Evolutionary conservation across 495 filamentous ascomycete genomes (phyloP).

Genomic region (Jackrogersella minutella): DNA sequence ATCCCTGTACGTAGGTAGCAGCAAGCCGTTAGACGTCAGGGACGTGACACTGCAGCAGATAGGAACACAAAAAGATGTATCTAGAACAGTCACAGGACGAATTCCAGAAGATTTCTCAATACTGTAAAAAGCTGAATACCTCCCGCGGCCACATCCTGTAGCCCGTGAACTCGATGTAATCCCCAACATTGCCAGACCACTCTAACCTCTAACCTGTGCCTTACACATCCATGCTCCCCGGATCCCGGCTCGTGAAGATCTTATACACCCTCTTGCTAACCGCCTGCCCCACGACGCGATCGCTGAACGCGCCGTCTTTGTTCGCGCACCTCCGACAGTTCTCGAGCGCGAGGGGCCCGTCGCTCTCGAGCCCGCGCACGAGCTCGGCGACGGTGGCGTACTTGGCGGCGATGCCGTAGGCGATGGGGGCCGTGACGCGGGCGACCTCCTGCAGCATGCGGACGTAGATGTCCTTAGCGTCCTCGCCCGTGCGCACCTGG

Average conservation of each 20-base stretch:
- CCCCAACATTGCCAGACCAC: neutral
- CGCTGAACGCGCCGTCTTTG: conserved; percentile 70
- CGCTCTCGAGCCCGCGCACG: conserved; percentile 62
- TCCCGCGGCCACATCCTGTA: neutral
- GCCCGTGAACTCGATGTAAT: neutral
- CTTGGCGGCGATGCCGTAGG: conserved; percentile 70
- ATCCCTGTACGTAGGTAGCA: neutral
- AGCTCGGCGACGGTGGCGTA: conserved; percentile 68
- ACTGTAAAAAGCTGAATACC: neutral
- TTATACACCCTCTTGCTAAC: conserved; percentile 77
- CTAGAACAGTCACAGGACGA: neutral
- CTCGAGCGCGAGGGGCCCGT: conserved; percentile 68
- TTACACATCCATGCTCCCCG: conserved; percentile 72
- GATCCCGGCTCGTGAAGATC: conserved; percentile 75
- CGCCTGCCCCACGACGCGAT: conserved; percentile 70
- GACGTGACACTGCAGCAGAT: neutral
- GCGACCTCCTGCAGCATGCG: conserved; percentile 82
- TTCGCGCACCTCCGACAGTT: conserved; percentile 72
- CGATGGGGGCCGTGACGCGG: conserved; percentile 75
- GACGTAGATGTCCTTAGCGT: conserved; percentile 71
- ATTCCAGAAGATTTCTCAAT: neutral
- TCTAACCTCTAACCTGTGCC: neutral
- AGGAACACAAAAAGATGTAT: neutral
- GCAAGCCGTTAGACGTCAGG: neutral
- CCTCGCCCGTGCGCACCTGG: conserved; percentile 78